Base-by-base conservation (phyloP, 257 asterid species). In the Lantana camara region DNA sequence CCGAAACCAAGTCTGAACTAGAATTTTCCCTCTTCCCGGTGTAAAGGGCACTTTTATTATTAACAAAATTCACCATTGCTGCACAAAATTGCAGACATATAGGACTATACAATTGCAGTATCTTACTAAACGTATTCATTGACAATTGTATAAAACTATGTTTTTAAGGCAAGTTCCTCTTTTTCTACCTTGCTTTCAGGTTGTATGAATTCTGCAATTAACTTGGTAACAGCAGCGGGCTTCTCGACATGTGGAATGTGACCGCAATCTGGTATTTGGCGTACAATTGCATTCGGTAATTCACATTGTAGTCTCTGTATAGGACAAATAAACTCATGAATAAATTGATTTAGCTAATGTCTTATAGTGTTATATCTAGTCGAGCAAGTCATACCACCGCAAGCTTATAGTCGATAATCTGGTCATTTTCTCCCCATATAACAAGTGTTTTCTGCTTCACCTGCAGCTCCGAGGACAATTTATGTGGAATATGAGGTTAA, bases 391-490 rank as follows among this genome's bases (percentile, higher is more conserved):
- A 60, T 66, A 90, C 99, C 81, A 90, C 87, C 4, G 82, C 97
- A 32, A 85, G 92, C 81, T 83, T 85, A 68, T 67, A 67, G 81
- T 93, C 96, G 14, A 93, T 90, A 64, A 93, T 88, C 76, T 77
- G 86, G 72, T 93, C 97, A 19, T 93, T 74, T 74, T 85, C 95
- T n/a, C 99, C 97, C 97, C 99, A 93, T 74, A 93, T 73, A 47
- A 93, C 75, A 2, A 93, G 95, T 17, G 97, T 79, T 69, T 84
- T 84, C 77, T 85, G 97, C 81, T 76, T 89, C 9, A 93, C 94
- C 98, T 92, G 85, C 58, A 9, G 32, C 32, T 27, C 32, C 2
- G 32, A 2, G 32, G 5, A 27, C 32, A n/a, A n/a, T n/a, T 27
- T 27, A 27, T 9, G 40, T 7, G 9, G 7, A 35, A 35, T 35